Evolutionary conservation across 2,329 filamentous ascomycete species (phyloP), one percentile per base, ranked within the genome.

Genomic region (Phialophora tarda): DNA sequence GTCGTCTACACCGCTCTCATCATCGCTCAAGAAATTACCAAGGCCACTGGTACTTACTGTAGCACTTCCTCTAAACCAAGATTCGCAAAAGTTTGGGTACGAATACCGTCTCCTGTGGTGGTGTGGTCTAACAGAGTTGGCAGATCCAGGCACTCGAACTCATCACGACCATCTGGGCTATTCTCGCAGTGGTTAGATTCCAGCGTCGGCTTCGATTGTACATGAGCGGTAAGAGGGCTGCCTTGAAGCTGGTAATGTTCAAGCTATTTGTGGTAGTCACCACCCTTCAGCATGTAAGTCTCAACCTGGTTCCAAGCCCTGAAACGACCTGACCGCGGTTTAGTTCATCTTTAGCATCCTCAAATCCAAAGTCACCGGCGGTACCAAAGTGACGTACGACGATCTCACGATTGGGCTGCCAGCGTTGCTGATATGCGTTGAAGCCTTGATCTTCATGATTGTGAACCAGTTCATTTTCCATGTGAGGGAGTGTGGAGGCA

Each of bases 261-360:
- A 96, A 96, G 78, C 84, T 95, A 24, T 91, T 96, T 74, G 92
- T 96, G 74, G 95, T 96, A 82, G 84, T 96, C 72, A 93, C 89
- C 32, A 95, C 95, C 77, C 95, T 92, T 91, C 92, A 96, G 74
- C 82, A 80, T 47, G 61, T 70, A 38, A 60, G 51, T 67, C 3
- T 12, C 8, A 47, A 6, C 14, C 4, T 32, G 26, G 24, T 26
- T 24, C 47, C n/a, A 10, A 4, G 21, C 4, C 17, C 1, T 24
- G 6, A 14, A 21, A 17, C 23, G 2, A 23, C 89, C 69, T 86
- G 23, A 82, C 32, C 81, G 88, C 55, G 12, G 4, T 14, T 89
- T 26, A 84, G 84, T 64, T 67, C n/a, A 86, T 86, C 0, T 83
- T 84, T 7, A 83, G 89, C 8, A 83, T 88, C 23, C 81, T 94